Percentiles rank a stretch among this genome's conserved stretches.
phyloP scores from a whole-genome alignment of 495 filamentous ascomycete species.

The Penicillium bialowiezense region DNA sequence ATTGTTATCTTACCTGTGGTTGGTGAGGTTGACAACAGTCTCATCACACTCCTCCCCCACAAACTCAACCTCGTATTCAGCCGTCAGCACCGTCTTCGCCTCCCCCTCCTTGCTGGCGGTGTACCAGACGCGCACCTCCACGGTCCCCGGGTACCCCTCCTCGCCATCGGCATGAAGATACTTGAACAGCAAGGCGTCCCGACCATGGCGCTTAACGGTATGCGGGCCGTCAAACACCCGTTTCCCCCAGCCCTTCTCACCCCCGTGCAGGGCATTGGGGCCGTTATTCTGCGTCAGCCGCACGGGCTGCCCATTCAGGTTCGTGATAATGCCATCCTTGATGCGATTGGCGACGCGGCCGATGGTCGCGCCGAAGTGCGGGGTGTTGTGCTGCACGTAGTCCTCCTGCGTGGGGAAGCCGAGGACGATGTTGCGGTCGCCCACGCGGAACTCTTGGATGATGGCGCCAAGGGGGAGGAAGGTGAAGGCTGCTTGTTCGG shows the following conservation, averaged over 20 bases:
- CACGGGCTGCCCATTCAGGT: constrained; percentile 71
- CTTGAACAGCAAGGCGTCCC: constrained; percentile 72
- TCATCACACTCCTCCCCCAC: constrained; percentile 73
- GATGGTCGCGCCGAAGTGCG: constrained; percentile 90
- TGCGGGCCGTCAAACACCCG: constrained; percentile 74
- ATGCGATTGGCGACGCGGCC: constrained; percentile 90
- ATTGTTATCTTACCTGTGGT: constrained; percentile 98
- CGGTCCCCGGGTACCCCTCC: constrained; percentile 81
- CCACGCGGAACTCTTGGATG: constrained; percentile 78
- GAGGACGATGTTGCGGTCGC: constrained; percentile 79
- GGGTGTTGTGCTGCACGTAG: constrained; percentile 70
- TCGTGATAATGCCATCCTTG: constrained; percentile 63
- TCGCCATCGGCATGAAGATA: constrained; percentile 73
- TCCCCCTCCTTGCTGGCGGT: constrained; percentile 64
- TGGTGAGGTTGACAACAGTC: constrained; percentile 87
- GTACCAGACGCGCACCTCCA: constrained; percentile 77
- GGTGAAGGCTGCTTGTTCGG: constrained; percentile 41
- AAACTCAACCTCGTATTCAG: constrained; percentile 87
- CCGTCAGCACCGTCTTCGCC: constrained; percentile 62
- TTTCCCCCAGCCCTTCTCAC: constrained; percentile 80
- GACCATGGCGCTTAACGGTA: constrained; percentile 62
- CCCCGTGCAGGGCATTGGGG: constrained; percentile 80
- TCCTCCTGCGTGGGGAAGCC: constrained; percentile 69
- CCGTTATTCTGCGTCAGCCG: constrained; percentile 70
- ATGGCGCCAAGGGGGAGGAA: constrained; percentile 87